Evolutionary conservation across 495 filamentous ascomycete species (phyloP).

Genomic region (Xylaria grammica): DNA sequence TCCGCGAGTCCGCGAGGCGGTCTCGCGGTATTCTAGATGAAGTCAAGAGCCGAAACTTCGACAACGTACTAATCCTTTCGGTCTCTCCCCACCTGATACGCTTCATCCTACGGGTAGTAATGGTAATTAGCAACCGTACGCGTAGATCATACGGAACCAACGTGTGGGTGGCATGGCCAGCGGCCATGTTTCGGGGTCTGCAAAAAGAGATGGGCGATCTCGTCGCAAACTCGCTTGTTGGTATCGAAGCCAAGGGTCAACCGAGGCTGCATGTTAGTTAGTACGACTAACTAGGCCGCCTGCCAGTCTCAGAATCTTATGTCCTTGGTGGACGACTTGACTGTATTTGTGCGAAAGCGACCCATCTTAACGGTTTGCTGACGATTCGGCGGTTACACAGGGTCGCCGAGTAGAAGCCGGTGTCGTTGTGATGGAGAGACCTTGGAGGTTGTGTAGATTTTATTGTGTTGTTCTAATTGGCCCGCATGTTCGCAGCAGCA

Average conservation of each 20-base stretch:
- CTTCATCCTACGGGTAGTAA: constrained; percentile 63
- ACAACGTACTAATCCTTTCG: constrained; percentile 99
- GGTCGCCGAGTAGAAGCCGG: constrained; percentile 11
- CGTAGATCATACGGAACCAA: constrained; percentile 18
- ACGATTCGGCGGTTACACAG: constrained; percentile 29
- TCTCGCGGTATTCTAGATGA: constrained; percentile 86
- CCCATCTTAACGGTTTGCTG: constrained; percentile 78
- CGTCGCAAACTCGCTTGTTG: constrained; percentile 99
- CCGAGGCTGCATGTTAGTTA: constrained; percentile 61
- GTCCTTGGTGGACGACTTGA: constrained; percentile 99
- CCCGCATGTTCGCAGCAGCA: too few relatives aligned
- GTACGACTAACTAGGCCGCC: background rate
- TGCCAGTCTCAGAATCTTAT: constrained; percentile 51
- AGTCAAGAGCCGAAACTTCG: constrained; percentile 97
- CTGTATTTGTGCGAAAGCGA: constrained; percentile 98
- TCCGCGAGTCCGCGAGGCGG: constrained; percentile 69
- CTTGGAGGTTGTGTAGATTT: constrained; percentile 37
- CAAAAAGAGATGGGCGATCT: constrained; percentile 98
- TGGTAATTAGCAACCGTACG: constrained; percentile 33
- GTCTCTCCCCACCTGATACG: constrained; percentile 99
- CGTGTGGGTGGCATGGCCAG: constrained; percentile 95
- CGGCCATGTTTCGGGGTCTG: constrained; percentile 99
- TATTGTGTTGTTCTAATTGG: constrained; percentile 32
- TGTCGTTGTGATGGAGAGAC: constrained; percentile 30
- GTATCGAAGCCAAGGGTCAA: constrained; percentile 99